These are phyloP conservation scores for Epichloe glyceriae DNA, from an alignment of 2,329 filamentous ascomycete species.

Conservation along the genomic window DNA sequence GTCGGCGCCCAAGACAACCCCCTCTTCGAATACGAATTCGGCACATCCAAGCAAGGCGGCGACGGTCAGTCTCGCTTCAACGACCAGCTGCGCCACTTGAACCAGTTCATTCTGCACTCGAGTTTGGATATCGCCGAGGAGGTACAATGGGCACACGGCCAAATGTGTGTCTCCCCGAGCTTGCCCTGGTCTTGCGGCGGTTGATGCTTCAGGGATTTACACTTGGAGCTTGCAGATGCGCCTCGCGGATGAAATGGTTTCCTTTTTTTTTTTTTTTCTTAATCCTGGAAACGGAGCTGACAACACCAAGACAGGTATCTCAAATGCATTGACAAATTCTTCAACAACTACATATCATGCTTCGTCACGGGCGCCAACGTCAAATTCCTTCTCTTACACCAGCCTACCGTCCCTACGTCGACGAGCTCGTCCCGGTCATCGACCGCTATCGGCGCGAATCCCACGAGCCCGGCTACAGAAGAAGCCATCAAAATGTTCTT, in stretches of 20 bases:
- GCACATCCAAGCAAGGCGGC: constrained; percentile 88
- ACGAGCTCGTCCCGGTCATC: constrained; percentile 39
- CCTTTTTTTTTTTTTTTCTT: background rate
- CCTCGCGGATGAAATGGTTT: too few species aligned
- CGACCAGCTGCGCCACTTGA: constrained; percentile 81
- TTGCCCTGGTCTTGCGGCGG: background rate
- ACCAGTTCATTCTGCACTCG: constrained; percentile 94
- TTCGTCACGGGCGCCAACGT: constrained; percentile 88
- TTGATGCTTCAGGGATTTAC: too few species aligned
- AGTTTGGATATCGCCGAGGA: constrained; percentile 93
- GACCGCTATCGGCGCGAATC: constrained; percentile 70
- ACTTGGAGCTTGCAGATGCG: too few species aligned
- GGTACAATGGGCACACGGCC: constrained; percentile 79
- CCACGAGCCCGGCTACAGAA: constrained; percentile 79
- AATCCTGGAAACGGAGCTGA: background rate
- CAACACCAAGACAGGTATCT: constrained; percentile 54
- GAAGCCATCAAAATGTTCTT: constrained; percentile 95
- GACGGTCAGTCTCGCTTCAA: constrained; percentile 84
- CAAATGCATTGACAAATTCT: constrained; percentile 93
- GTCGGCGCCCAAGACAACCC: constrained; percentile 92
- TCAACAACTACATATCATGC: constrained; percentile 87
- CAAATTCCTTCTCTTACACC: constrained; percentile 88
- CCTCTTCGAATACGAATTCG: constrained; percentile 93
- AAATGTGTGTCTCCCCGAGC: constrained; percentile 46
- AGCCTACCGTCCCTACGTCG: constrained; percentile 43